These are phyloP conservation scores for Phytophthora cryptogea DNA, from an alignment of 352 stramenopile genomes.

Conservation along the genomic window DNA sequence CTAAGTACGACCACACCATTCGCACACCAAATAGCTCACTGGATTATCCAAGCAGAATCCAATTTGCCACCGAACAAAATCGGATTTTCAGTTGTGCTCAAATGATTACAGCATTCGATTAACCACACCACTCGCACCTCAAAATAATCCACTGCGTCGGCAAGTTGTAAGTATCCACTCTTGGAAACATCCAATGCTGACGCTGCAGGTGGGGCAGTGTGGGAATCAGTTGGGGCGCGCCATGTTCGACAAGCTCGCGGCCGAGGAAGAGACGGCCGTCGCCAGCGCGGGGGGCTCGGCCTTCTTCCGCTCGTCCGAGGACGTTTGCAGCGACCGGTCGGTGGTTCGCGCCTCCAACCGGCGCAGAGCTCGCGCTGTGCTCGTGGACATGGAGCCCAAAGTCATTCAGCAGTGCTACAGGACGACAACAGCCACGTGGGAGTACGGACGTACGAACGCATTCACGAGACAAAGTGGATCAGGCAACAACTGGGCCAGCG, in stretches of 20 bases:
- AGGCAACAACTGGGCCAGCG: constrained; percentile 84
- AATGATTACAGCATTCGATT: too few species aligned
- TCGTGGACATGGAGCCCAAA: constrained; percentile 87
- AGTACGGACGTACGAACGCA: constrained; percentile 48
- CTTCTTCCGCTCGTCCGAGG: constrained; percentile 42
- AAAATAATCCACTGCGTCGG: too few species aligned
- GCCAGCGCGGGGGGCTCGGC: constrained; percentile 3
- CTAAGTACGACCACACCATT: too few species aligned
- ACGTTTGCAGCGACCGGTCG: constrained; percentile 16
- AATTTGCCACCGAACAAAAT: too few species aligned
- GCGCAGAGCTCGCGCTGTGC: constrained; percentile 58
- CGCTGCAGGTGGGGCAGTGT: constrained; percentile 78
- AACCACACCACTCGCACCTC: too few species aligned
- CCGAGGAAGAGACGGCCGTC: constrained; percentile 23
- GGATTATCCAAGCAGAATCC: too few species aligned
- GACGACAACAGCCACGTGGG: constrained; percentile 29
- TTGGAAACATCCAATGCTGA: constrained; percentile 45
- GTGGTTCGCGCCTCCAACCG: constrained; percentile 26
- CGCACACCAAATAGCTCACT: too few species aligned
- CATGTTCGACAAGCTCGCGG: constrained; percentile 66
- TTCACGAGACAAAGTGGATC: constrained; percentile 70
- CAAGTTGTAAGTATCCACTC: background rate
- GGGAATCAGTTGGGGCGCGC: constrained; percentile 73
- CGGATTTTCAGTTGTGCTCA: too few species aligned
- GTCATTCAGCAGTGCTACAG: constrained; percentile 63